Conservation (phyloP, 169 alveolate species). For the Cryptosporidium ryanae region DNA sequence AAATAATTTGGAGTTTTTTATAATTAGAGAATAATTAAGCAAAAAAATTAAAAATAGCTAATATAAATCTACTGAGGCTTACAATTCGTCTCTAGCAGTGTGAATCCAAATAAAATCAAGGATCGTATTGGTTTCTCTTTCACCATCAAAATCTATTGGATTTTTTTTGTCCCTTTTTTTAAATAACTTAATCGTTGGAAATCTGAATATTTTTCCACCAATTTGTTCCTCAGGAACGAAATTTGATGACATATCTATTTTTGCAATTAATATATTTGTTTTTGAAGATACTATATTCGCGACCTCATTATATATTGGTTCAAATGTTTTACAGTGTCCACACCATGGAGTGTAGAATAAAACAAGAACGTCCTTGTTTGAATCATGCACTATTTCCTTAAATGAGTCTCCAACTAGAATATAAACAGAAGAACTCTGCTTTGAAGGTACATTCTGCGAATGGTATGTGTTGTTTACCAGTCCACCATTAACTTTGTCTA, state of each 20-base stretch:
- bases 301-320: conserved; percentile 86
- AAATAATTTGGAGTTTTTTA: conserved; percentile 3
- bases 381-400: conserved; percentile 83
- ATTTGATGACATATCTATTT: conserved; percentile 86
- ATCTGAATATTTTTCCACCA: conserved; percentile 58
- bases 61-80: not conserved
- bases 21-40: not conserved
- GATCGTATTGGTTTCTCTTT: conserved; percentile 43
- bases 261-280: conserved; percentile 82
- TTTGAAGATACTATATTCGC: conserved; percentile 83
- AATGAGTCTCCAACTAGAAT: conserved; percentile 85
- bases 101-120: conserved; percentile 71
- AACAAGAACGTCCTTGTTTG: conserved; percentile 84
- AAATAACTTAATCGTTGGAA: conserved; percentile 76
- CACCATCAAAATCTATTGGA: conserved; percentile 69
- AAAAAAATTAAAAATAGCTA: not conserved
- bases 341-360: conserved; percentile 92
- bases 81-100: conserved; percentile 70
- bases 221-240: conserved; percentile 76
- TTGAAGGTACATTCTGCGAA: conserved; percentile 43
- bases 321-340: conserved; percentile 89
- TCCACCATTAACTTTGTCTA: conserved; percentile 44
- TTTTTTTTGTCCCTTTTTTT: conserved; percentile 42
- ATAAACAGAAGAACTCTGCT: conserved; percentile 75
- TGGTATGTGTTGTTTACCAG: conserved; percentile 22